Percentiles rank a stretch among this genome's conserved stretches.
phyloP scores from a whole-genome alignment of 805 yeast species.

The Isabelozyma gotoi region DNA sequence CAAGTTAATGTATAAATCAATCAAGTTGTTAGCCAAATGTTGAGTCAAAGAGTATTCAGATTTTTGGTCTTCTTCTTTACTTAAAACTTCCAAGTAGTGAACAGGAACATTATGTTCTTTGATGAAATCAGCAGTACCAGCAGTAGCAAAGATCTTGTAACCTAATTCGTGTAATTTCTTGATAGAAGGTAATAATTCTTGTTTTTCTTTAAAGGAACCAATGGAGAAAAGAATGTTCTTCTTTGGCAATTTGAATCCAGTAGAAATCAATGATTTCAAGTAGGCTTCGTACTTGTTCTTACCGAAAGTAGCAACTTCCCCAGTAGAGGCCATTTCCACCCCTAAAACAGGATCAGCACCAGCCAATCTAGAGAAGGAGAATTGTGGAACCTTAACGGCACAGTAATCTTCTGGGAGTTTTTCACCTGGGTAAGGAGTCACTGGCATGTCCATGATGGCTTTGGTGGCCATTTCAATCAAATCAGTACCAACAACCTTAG shows the following conservation, averaged over 20 bases:
- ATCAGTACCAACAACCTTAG: slow-evolving; percentile 95
- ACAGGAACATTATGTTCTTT: slow-evolving; percentile 94
- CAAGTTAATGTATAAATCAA: slow-evolving; percentile 92
- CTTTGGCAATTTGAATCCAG: slow-evolving; percentile 94
- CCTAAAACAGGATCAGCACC: slow-evolving; percentile 99
- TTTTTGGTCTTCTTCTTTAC: slow-evolving; percentile 74
- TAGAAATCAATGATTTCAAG: slow-evolving; percentile 88
- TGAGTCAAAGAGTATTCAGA: slow-evolving; percentile 93
- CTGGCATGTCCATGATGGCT: slow-evolving; percentile 87
- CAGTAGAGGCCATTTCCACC: slow-evolving; percentile 99
- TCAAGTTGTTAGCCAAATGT: slow-evolving; percentile 94
- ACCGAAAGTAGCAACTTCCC: slow-evolving; percentile 95
- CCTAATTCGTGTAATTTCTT: slow-evolving; percentile 79
- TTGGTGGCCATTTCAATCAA: slow-evolving; percentile 96
- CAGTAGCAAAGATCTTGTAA: slow-evolving; percentile 90
- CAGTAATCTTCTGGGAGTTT: slow-evolving; percentile 91
- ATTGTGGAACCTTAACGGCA: slow-evolving; percentile 97
- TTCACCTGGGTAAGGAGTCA: slow-evolving; percentile 86
- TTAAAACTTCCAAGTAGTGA: slow-evolving; percentile 86
- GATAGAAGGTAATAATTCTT: slow-evolving; percentile 87
- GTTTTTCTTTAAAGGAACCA: slow-evolving; percentile 96
- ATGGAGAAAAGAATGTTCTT: slow-evolving; percentile 90
- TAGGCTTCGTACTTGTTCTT: slow-evolving; percentile 96
- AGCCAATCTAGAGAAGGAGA: slow-evolving; percentile 95
- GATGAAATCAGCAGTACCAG: slow-evolving; percentile 98